Conservation (phyloP, 495 filamentous ascomycete species). For the Aspergillus campestris region DNA sequence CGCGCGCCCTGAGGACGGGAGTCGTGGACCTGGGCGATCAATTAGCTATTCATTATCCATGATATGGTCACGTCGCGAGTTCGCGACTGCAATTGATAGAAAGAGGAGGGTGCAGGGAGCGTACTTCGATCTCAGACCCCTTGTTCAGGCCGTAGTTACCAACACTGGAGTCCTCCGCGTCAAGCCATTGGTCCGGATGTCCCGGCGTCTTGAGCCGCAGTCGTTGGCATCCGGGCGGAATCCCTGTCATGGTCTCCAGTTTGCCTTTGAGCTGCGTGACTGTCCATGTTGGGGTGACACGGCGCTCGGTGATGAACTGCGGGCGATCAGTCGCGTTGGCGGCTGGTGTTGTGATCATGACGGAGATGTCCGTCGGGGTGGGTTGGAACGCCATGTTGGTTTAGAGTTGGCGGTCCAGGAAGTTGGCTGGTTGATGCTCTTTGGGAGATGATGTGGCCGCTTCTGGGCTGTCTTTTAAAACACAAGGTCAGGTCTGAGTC, state of each 20-base stretch:
- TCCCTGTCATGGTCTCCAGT: slow-evolving; percentile 87
- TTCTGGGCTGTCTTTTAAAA: too few species aligned
- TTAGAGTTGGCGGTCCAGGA: background rate
- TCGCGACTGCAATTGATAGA: background rate
- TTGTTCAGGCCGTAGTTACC: slow-evolving; percentile 33
- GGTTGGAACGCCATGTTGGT: slow-evolving; percentile 36
- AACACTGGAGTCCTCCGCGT: slow-evolving; percentile 26
- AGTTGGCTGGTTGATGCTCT: too few species aligned
- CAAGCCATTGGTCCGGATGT: slow-evolving; percentile 30
- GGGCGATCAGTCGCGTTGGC: slow-evolving; percentile 63
- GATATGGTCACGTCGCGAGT: too few species aligned
- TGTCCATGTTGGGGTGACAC: slow-evolving; percentile 88
- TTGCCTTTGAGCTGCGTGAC: slow-evolving; percentile 79
- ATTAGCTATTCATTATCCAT: background rate
- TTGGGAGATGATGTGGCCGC: too few species aligned
- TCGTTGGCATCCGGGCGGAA: slow-evolving; percentile 72
- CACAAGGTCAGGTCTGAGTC: too few species aligned
- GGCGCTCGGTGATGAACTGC: slow-evolving; percentile 70
- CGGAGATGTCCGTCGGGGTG: slow-evolving; percentile 70
- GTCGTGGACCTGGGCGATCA: slow-evolving; percentile 58
- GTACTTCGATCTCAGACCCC: slow-evolving; percentile 38
- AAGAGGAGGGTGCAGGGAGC: slow-evolving; percentile 6
- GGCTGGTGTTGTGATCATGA: slow-evolving; percentile 73
- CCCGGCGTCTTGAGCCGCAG: slow-evolving; percentile 42
- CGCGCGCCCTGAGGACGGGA: slow-evolving; percentile 62